Base-by-base conservation (phyloP, 2,329 filamentous ascomycete species). In the Aureobasidium musti region DNA sequence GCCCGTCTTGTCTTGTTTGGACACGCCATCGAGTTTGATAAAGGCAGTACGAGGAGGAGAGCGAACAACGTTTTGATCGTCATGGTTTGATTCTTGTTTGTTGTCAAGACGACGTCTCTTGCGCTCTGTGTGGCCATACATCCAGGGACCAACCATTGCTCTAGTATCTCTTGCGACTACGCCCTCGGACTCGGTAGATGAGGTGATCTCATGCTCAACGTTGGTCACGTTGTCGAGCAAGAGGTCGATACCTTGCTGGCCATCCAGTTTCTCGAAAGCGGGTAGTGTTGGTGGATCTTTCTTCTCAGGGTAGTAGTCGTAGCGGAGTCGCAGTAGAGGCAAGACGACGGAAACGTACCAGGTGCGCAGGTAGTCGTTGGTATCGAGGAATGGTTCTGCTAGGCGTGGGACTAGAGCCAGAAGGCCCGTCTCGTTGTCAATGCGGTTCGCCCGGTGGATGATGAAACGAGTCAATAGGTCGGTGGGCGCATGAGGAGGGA, bases 381-480 rank as follows among this genome's bases (percentile, higher is more conserved):
- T 82, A 57, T 84, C 79, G 19, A 92, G 79, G 73, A 92, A 93
- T 0, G 90, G 90, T 26, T 82, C 79, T 21, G 92, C 79, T 35
- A 94, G 80, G n/a, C 83, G 81, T 0, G 88, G 87, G 1, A 92
- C 75, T 70, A 90, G 83, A n/a, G 83, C 81, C 23, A 93, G 80
- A 68, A 92, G 78, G n/a, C 91, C 90, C 1, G 89, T 88, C 74
- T 90, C 85, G 63, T 86, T 79, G 73, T 93, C 90, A 69, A 94
- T 87, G 43, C 84, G 84, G 72, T 89, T 84, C 6, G 89, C 83
- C 67, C 90, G 84, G 69, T 87, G 85, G 57, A 91, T 82, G 6
- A 94, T 77, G 73, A 93, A 94, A 2, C 82, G 78, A 7, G 83
- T 83, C 8, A 91, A 74, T 1, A 81, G 73, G 68, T 91, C 88